Percentiles rank a stretch among this genome's conserved stretches.
phyloP scores from a whole-genome alignment of 108 stramenopile species.

The Nitzschia sp. region DNA sequence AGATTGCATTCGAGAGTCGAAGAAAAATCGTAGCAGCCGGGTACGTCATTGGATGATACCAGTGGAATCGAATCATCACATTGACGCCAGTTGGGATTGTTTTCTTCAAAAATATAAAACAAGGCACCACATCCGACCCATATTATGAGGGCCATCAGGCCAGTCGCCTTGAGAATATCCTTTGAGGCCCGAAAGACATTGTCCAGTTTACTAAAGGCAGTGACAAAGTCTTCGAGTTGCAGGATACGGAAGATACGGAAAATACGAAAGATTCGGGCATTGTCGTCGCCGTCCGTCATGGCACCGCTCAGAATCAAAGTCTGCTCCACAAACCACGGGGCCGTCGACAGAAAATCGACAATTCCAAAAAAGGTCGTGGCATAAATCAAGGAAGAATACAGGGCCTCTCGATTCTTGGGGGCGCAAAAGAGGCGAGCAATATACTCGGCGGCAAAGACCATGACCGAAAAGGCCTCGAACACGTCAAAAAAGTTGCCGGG shows the following conservation, averaged over 20 bases:
- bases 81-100: slow-evolving; percentile 78
- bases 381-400: slow-evolving; percentile 75
- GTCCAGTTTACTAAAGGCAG: slow-evolving; percentile 90
- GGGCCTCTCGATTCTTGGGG: slow-evolving; percentile 79
- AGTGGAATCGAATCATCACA: slow-evolving; percentile 72
- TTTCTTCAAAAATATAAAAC: slow-evolving; percentile 87
- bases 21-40: slow-evolving; percentile 78
- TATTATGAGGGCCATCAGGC: slow-evolving; percentile 86
- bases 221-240: slow-evolving; percentile 88
- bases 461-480: slow-evolving; percentile 78
- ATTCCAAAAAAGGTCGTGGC: slow-evolving; percentile 91
- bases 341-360: slow-evolving; percentile 82
- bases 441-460: slow-evolving; percentile 78
- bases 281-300: slow-evolving; percentile 44
- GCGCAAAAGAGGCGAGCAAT: slow-evolving; percentile 82
- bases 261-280: slow-evolving; percentile 80
- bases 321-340: slow-evolving; percentile 84
- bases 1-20: slow-evolving; percentile 66
- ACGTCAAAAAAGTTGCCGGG: slow-evolving; percentile 76
- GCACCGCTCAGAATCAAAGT: slow-evolving; percentile 47
- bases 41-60: slow-evolving; percentile 29
- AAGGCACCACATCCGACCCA: slow-evolving; percentile 90
- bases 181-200: slow-evolving; percentile 87
- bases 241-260: slow-evolving; percentile 88
- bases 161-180: slow-evolving; percentile 88